Conservation (phyloP, 306 rosid species). For the Gleditsia sinensis region DNA sequence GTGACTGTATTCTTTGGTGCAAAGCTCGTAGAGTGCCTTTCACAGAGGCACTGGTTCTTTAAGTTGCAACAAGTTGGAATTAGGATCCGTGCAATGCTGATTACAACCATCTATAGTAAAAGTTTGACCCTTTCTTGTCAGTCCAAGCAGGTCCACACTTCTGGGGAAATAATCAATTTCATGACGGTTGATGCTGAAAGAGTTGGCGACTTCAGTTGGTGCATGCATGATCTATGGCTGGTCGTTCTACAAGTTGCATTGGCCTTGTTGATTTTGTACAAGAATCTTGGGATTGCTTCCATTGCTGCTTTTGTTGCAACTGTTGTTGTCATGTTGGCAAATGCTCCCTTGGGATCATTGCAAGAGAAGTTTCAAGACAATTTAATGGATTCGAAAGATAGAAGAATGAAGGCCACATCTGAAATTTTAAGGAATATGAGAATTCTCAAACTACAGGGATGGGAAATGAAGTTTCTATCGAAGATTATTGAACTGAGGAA, state of each 20-base stretch:
- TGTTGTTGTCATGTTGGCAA: slow-evolving; percentile 49
- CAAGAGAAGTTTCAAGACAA: slow-evolving; percentile 48
- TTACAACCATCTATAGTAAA: slow-evolving; percentile 43
- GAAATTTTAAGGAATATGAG: slow-evolving; percentile 66
- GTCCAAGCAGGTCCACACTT: slow-evolving; percentile 48
- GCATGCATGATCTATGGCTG: slow-evolving; percentile 51
- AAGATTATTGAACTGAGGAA: slow-evolving; percentile 46
- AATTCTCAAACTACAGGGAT: slow-evolving; percentile 68
- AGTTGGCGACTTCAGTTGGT: slow-evolving; percentile 45
- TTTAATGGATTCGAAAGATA: slow-evolving; percentile 63
- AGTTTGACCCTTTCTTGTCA: slow-evolving; percentile 45
- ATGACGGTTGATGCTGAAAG: slow-evolving; percentile 63
- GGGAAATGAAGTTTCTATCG: slow-evolving; percentile 67
- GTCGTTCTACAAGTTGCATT: slow-evolving; percentile 41
- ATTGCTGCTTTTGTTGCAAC: slow-evolving; percentile 51
- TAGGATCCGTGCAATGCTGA: slow-evolving; percentile 42
- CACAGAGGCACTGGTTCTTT: slow-evolving; percentile 51
- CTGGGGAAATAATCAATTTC: slow-evolving; percentile 60
- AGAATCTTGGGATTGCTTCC: slow-evolving; percentile 56
- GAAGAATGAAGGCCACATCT: slow-evolving; percentile 57
- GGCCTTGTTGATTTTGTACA: slow-evolving; percentile 52
- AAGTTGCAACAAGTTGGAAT: slow-evolving; percentile 47
- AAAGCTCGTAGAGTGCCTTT: slow-evolving; percentile 46
- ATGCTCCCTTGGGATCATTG: slow-evolving; percentile 52
- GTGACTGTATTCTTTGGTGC: slow-evolving; percentile 46